Conservation (phyloP, 2,329 filamentous ascomycete species). For the Dichotomopilus funicola region DNA sequence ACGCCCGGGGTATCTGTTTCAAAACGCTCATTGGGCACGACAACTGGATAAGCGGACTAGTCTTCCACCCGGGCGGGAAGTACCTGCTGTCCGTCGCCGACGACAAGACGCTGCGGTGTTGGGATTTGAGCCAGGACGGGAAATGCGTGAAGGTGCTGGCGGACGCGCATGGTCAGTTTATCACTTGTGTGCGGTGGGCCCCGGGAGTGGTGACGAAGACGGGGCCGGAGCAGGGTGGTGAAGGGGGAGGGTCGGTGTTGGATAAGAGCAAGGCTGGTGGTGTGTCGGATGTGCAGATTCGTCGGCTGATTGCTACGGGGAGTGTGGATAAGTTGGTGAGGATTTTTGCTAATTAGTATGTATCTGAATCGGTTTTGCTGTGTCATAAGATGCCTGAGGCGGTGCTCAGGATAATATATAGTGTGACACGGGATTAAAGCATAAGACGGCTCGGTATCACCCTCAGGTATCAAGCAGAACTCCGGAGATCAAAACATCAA, state of each 20-base stretch:
- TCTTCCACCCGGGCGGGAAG: constrained; percentile 88
- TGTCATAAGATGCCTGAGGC: no score
- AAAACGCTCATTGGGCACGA: constrained; percentile 84
- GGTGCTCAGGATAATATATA: no score
- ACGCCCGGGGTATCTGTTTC: constrained; percentile 74
- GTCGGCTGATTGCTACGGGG: constrained; percentile 83
- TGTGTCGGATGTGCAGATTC: constrained; percentile 53
- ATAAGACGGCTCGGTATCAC: no score
- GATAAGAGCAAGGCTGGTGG: constrained; percentile 38
- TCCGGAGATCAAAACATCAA: no score
- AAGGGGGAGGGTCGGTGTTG: constrained; percentile 28
- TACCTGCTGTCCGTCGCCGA: constrained; percentile 81
- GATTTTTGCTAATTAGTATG: constrained; percentile 57
- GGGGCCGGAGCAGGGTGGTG: constrained; percentile 33
- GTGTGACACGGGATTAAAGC: no score
- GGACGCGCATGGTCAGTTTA: constrained; percentile 76
- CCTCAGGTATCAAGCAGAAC: no score
- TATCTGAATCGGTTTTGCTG: no score
- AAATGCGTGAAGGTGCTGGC: constrained; percentile 78
- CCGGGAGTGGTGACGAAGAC: constrained; percentile 63
- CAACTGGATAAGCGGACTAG: constrained; percentile 82
- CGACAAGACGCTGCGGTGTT: constrained; percentile 88
- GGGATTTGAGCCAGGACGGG: constrained; percentile 86
- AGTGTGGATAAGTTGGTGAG: constrained; percentile 69
- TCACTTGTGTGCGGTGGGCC: constrained; percentile 83